Base-by-base conservation (phyloP, 352 stramenopile species). In the Pythium apleroticum region DNA sequence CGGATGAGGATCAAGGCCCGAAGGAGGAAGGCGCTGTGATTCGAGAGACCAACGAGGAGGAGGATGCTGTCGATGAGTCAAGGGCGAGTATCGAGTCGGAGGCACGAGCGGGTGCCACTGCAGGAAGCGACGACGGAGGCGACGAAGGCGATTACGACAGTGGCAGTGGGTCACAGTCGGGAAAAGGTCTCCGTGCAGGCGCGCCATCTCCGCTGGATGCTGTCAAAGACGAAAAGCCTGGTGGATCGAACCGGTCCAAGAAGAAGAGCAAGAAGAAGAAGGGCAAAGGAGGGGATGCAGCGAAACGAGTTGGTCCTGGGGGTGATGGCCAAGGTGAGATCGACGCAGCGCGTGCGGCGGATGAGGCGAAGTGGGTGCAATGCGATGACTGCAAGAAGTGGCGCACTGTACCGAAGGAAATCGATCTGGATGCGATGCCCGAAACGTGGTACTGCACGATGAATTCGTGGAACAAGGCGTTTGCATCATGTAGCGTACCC, bases 301-400 rank as follows among this genome's bases (percentile, higher is more conserved):
- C 63, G 14, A 61, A 68, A 11, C 71, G 66, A 11, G 66, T 63
- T 25, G 72, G 54, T 1, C 45, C 59, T 15, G 56, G 73, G 14
- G 55, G 73, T n/a, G n/a, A n/a, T n/a, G n/a, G n/a, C n/a, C n/a
- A n/a, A n/a, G n/a, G n/a, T 69, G 66, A 65, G 52, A 17, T 22
- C 17, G 39, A 48, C 5, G 39, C 57, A 68, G 45, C n/a, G 57
- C 68, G 54, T 43, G 74, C 79, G 35, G 57, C 66, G 12, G 82
- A 84, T 3, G 86, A 97, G 56, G 80, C 83, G 4, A 93, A 93
- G 60, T 99, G 97, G 97, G 97, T 98, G 0, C 95, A 98, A 71
- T 99, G 96, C 62, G 96, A 99, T 56, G 80, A 77, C 33, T 99
- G 96, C 78, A 86, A 90, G 35, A 98, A 98, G 69, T 99, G 96